Evolutionary conservation across 2,329 filamentous ascomycete species (phyloP).

Genomic region (Diaporthe citri): DNA sequence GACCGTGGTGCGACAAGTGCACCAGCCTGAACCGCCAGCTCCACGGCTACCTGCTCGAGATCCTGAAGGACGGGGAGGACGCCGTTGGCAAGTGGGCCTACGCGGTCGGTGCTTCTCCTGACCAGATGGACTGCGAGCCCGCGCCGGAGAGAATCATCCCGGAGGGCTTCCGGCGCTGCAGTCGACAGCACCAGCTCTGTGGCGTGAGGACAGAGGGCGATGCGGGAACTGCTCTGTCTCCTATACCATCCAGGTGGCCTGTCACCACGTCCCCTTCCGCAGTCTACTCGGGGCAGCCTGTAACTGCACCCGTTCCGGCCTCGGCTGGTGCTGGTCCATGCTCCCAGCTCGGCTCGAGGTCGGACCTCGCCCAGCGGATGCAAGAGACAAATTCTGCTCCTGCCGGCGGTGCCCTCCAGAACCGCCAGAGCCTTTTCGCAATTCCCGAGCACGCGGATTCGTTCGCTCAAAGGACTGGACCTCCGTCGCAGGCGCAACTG

Average conservation of each 20-base stretch:
- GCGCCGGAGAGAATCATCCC: conserved; percentile 42
- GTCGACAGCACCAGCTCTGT: conserved; percentile 14
- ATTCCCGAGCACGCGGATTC: neutral
- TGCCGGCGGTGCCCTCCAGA: neutral
- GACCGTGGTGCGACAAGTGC: conserved; percentile 33
- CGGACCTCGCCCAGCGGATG: neutral
- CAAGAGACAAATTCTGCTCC: neutral
- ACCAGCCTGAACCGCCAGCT: conserved; percentile 31
- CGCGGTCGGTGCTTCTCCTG: conserved; percentile 41
- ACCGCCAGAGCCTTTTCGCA: neutral
- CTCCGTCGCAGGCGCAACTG: neutral
- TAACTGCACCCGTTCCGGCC: neutral
- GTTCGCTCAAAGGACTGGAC: neutral
- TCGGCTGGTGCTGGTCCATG: neutral
- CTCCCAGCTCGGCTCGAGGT: neutral
- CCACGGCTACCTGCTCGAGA: conserved; percentile 26
- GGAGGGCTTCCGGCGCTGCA: conserved; percentile 35
- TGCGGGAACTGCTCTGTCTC: neutral
- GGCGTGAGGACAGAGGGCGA: neutral
- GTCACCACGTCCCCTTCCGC: no score
- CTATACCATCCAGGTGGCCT: neutral
- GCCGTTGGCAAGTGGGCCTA: conserved; percentile 42
- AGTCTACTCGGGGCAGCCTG: neutral
- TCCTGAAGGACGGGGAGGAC: conserved; percentile 18
- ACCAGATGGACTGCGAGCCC: conserved; percentile 47